Evolutionary conservation across 176 grass and related monocot species (phyloP), one percentile per base, ranked within the genome.

Genomic region (Tillandsia fasciculata): DNA sequence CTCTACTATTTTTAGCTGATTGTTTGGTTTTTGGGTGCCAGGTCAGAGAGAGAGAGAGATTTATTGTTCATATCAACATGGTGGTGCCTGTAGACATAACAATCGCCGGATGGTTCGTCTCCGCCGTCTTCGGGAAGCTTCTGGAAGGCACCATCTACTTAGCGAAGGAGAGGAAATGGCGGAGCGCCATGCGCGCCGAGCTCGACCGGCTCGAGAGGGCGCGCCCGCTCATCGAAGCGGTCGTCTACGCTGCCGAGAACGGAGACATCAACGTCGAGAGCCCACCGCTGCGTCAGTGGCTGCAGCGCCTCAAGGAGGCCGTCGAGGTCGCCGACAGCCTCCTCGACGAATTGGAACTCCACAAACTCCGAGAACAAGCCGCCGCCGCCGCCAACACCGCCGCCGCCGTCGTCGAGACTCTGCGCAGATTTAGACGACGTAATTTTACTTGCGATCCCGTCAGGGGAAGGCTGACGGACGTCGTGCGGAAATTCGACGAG

Each of bases 271-370:
- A 53, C n/a, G 33, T 28, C 6, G 53, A 56, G 53, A 56, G 28
- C n/a, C 65, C 65, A 6, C 49, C 1, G 50, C 22, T 82, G 14
- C 20, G 28, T 33, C 2, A 26, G 24, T 82, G 80, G 80, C 68
- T 82, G 48, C 15, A 68, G 11, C 3, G 4, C 28, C 70, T 80
- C 12, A 14, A 23, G 26, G 64, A 80, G 52, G 78, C 64, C 0
- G 49, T 27, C 0, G 48, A 82, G 9, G 67, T 51, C 9, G 74
- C 73, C 1, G 80, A 77, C 9, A 49, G 57, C 67, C 24, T 82
- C 50, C 29, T 82, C 3, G 73, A 82, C 58, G 74, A 77, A 23
- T 17, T 82, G 12, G 67, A 82, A 2, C 72, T 76, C 57, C 48
- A 12, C 11, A 1, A 7, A n/a, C 52, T 82, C 14, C 58, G 48